Conservation (phyloP, 805 yeast genomes). For the Wickerhamiella australiensis region DNA sequence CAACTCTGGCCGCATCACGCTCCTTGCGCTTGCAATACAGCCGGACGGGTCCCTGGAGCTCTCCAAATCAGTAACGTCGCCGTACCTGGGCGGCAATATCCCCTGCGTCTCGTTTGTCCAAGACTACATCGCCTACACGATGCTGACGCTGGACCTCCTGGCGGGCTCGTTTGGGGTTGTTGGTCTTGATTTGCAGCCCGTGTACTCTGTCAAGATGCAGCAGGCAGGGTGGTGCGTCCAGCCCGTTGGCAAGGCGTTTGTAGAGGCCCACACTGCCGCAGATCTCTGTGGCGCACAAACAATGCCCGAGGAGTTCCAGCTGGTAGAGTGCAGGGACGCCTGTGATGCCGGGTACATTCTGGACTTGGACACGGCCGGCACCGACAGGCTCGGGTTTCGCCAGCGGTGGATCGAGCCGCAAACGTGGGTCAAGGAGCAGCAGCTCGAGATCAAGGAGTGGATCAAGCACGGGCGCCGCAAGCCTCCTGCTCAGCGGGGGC, state of each 20-base stretch:
- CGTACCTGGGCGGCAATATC: conserved; percentile 9
- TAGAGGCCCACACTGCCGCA: background rate
- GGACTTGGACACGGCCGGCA: background rate
- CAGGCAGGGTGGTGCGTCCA: conserved; percentile 10
- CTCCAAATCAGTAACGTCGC: background rate
- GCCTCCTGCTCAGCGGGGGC: too few species aligned
- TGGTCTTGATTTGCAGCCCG: background rate
- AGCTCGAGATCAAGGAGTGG: conserved; percentile 3
- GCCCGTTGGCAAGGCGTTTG: background rate
- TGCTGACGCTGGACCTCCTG: background rate
- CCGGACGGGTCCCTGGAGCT: background rate
- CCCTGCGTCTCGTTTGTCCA: conserved; percentile 3
- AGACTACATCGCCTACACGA: conserved; percentile 1
- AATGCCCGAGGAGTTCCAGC: background rate
- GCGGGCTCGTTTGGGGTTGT: conserved; percentile 6
- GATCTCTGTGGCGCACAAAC: conserved; percentile 4
- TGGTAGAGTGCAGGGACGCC: background rate
- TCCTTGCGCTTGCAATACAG: background rate
- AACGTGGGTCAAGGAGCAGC: conserved; percentile 7
- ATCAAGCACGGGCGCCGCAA: conserved; percentile 7
- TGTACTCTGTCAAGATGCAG: background rate
- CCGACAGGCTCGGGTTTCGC: background rate
- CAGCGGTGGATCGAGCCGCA: conserved; percentile 4
- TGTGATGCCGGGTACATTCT: background rate
- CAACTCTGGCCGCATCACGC: conserved; percentile 1